Conservation (phyloP, 2,329 filamentous ascomycete genomes). For the Fusarium coicis region DNA sequence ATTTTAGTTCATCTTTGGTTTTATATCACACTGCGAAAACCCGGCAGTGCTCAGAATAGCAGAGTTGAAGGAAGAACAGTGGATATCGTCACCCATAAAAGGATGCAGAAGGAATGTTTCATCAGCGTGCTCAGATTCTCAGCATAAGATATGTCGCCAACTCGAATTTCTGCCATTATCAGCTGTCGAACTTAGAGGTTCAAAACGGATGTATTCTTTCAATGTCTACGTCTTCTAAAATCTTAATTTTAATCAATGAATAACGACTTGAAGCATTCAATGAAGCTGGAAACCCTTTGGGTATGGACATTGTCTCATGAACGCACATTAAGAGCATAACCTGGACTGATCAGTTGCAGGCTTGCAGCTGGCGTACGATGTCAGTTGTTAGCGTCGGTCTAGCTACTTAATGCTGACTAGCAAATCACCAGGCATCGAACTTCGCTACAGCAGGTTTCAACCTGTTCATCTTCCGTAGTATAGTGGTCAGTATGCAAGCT, state of each 20-base stretch:
- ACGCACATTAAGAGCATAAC: too few species aligned
- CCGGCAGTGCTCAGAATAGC: not conserved
- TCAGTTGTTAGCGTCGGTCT: rapidly evolving
- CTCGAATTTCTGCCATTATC: too few species aligned
- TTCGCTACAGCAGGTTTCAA: not conserved
- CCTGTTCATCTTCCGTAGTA: slow-evolving; percentile 8
- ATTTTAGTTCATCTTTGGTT: not conserved
- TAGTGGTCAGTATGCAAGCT: slow-evolving; percentile 2
- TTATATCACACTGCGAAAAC: not conserved
- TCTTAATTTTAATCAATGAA: rapidly evolving
- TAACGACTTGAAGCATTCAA: too few species aligned
- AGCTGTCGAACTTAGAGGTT: not conserved
- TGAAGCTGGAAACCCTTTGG: rapidly evolving
- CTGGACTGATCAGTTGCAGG: rapidly evolving
- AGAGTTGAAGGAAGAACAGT: not conserved
- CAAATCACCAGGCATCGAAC: rapidly evolving
- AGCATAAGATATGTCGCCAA: too few species aligned
- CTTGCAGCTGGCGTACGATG: not conserved
- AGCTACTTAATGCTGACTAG: rapidly evolving
- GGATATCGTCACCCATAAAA: not conserved
- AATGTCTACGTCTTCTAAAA: not conserved
- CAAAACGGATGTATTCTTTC: too few species aligned
- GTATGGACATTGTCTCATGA: too few species aligned
- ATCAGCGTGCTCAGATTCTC: not conserved
- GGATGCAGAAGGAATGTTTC: not conserved